A percentile compares a stretch with the other conserved stretches of the same genome.
These are phyloP conservation scores for Aspergillus aculeatus DNA, from an alignment of 2,329 filamentous ascomycete species.

Conservation along the genomic window DNA sequence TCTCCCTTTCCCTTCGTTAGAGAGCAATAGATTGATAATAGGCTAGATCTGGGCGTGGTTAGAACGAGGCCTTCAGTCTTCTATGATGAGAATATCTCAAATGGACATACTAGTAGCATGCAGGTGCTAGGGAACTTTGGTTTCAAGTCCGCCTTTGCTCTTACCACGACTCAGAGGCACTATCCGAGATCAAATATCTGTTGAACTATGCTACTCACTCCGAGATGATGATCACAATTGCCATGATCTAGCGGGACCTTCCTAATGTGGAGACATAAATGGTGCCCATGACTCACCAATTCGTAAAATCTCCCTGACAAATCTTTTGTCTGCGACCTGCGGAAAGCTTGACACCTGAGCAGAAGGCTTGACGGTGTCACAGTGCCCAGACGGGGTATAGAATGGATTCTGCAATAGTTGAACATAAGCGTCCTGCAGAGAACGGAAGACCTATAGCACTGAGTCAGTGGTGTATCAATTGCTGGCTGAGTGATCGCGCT, in stretches of 20 bases:
- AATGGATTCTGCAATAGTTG: conserved; percentile 89
- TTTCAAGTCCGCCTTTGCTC: not conserved
- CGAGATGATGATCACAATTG: conserved; percentile 43
- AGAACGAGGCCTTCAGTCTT: not conserved
- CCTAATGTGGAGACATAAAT: conserved; percentile 54
- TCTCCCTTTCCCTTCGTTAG: not conserved
- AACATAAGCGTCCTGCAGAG: conserved; percentile 91
- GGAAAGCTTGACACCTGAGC: conserved; percentile 48
- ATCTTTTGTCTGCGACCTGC: conserved; percentile 77
- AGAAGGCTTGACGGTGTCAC: conserved; percentile 54
- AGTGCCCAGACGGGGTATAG: conserved; percentile 82
- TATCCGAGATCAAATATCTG: not conserved
- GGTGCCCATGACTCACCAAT: conserved; percentile 86
- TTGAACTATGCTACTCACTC: not conserved
- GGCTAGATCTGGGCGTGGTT: not conserved
- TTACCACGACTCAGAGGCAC: not conserved
- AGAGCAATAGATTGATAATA: not conserved
- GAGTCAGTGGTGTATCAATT: not conserved
- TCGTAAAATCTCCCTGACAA: conserved; percentile 76
- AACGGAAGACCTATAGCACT: conserved; percentile 68
- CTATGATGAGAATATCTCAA: not conserved
- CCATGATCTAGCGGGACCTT: conserved; percentile 68
- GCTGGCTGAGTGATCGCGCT: not conserved
- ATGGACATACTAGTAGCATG: not conserved
- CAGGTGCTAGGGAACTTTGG: not conserved